Conservation (phyloP, 2,329 filamentous ascomycete species). For the Sporothrix protearum region DNA sequence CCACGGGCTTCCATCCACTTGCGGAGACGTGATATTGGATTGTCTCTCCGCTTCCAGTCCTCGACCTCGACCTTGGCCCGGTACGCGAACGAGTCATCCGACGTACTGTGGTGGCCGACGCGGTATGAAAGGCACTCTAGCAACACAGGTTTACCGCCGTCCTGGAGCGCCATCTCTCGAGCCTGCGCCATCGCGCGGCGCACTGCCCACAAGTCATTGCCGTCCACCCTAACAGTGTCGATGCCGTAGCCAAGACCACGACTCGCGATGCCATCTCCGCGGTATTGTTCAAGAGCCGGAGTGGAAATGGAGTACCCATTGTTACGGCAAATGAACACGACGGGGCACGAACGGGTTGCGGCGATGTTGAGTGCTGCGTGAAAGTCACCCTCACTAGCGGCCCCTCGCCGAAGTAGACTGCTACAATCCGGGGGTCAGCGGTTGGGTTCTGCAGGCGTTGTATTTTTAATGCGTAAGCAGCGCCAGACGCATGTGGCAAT, state of each 20-base stretch:
- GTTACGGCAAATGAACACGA: constrained; percentile 77
- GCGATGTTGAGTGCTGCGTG: constrained; percentile 79
- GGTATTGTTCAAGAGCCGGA: constrained; percentile 75
- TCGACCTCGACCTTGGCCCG: constrained; percentile 88
- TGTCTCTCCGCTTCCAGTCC: constrained; percentile 64
- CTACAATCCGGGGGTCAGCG: constrained; percentile 58
- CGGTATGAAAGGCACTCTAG: constrained; percentile 98
- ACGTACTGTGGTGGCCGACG: constrained; percentile 93
- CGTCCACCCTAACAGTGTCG: constrained; percentile 75
- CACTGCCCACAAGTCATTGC: constrained; percentile 78
- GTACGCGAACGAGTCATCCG: constrained; percentile 95
- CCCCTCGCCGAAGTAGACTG: constrained; percentile 78
- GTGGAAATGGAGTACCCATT: constrained; percentile 81
- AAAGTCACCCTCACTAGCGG: constrained; percentile 78
- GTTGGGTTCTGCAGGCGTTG: constrained; percentile 64
- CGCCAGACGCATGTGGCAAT: constrained; percentile 73
- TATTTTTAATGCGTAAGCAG: constrained; percentile 74
- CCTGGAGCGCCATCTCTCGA: constrained; percentile 70
- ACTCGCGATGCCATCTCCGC: constrained; percentile 75
- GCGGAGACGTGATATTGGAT: constrained; percentile 39
- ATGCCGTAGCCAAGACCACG: constrained; percentile 79
- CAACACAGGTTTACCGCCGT: constrained; percentile 77
- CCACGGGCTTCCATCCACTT: constrained; percentile 78
- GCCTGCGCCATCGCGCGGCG: constrained; percentile 67
- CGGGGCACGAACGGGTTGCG: constrained; percentile 69